Base-by-base conservation (phyloP, 2,329 filamentous ascomycete species). In the Pseudocercospora vitis region DNA sequence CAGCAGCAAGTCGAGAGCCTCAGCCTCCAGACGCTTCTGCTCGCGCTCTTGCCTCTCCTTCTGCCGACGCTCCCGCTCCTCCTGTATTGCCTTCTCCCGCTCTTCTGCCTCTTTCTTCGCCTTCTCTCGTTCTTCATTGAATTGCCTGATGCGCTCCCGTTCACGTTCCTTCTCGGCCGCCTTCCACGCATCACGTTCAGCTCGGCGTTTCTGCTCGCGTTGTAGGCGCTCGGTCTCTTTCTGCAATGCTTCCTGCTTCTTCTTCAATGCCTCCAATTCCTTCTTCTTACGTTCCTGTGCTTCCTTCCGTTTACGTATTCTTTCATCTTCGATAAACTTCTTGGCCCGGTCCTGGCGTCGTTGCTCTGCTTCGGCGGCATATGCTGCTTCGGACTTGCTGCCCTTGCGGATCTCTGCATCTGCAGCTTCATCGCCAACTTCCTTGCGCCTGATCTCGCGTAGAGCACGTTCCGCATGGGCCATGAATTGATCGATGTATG, bases 321-420 rank as follows among this genome's bases (percentile, higher is more conserved):
- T 77, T 48, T 80, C 76, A 14, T 85, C 73, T 61, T 85, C 81
- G 42, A 84, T 80, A 50, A 84, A 78, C 7, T 84, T 75, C 28
- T 78, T 78, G 57, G 85, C 82, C 8, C 87, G 81, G 50, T 84
- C 81, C 7, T 78, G 76, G 28, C 81, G 76, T 46, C 84, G 81
- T 5, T 74, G 76, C 7, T 81, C 79, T 1, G 85, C 85, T 55
- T 89, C 87, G 42, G 79, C 79, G 1, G 81, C 84, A 68, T 91
- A 92, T 45, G 87, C 84, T 51, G 85, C 82, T 61, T 92, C 88
- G 1, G 84, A 87, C 70, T 88, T 91, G 44, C 81, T 76, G 14
- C 88, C 88, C 49, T 81, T 82, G 7, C 74, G 60, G 35, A 81
- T 75, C 68, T 92, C 88, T 16, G 82, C 80, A 23, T 79, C 78